Percentiles rank a stretch among this genome's conserved stretches.
These are phyloP conservation scores for Turnera subulata DNA, from an alignment of 345 rosid species.

Conservation along the genomic window DNA sequence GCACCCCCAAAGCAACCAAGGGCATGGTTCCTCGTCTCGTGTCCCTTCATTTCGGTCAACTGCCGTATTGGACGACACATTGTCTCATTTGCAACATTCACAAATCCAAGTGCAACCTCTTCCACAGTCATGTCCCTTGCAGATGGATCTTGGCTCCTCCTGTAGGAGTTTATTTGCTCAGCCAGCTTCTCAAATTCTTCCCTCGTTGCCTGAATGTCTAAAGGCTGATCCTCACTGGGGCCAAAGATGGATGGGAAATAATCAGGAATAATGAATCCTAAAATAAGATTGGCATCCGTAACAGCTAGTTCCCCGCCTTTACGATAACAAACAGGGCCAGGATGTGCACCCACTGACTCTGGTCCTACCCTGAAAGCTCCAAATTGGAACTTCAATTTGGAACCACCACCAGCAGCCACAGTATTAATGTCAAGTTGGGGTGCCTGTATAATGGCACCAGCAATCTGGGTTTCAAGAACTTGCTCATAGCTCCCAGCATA, in stretches of 20 bases:
- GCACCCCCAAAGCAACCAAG: slow-evolving; percentile 99
- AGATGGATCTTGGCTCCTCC: slow-evolving; percentile 70
- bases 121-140: slow-evolving; percentile 79
- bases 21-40: slow-evolving; percentile 87
- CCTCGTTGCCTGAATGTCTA: slow-evolving; percentile 69
- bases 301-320: slow-evolving; percentile 93
- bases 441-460: slow-evolving; percentile 93
- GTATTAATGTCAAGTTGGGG: slow-evolving; percentile 98
- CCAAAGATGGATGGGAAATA: slow-evolving; percentile 94
- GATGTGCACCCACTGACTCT: slow-evolving; percentile 97
- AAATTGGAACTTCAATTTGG: slow-evolving; percentile 80
- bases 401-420: slow-evolving; percentile 99
- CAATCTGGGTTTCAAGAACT: slow-evolving; percentile 96
- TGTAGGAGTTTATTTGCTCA: slow-evolving; percentile 61
- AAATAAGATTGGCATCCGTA: slow-evolving; percentile 86
- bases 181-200: slow-evolving; percentile 78
- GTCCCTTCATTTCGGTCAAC: slow-evolving; percentile 97
- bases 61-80: slow-evolving; percentile 98
- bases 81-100: slow-evolving; percentile 92
- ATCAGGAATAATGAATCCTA: slow-evolving; percentile 91
- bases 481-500: slow-evolving; percentile 96
- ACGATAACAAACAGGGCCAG: slow-evolving; percentile 93
- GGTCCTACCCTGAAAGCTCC: slow-evolving; percentile 96
- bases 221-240: slow-evolving; percentile 71
- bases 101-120: slow-evolving; percentile 87